phyloP scores from a whole-genome alignment of 1,284 basidiomycete genomes.

The Cryptococcus sp. region DNA sequence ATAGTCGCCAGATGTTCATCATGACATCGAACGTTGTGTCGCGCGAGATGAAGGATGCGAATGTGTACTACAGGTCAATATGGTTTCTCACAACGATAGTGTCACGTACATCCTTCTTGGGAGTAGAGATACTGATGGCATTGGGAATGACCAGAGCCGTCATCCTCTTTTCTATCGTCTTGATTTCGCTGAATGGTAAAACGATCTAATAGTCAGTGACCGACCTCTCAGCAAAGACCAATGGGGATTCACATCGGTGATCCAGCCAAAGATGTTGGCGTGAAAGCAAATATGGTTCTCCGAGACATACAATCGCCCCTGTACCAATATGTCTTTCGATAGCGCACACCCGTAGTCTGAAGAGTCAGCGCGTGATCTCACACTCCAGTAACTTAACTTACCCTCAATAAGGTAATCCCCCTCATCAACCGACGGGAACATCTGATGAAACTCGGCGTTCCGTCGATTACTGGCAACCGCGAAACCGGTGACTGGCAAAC shows the following conservation, averaged over 20 bases:
- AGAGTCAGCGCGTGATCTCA: conserved; percentile 2
- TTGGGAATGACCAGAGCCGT: conserved; percentile 98
- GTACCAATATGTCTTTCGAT: conserved; percentile 92
- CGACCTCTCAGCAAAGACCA: conserved; percentile 1
- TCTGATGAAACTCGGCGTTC: conserved; percentile 91
- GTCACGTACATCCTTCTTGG: conserved; percentile 53
- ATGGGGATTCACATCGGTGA: conserved; percentile 72
- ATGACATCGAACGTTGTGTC: conserved; percentile 97
- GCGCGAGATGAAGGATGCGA: conserved; percentile 91
- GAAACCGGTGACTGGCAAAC: conserved; percentile 82
- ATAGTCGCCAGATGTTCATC: conserved; percentile 90
- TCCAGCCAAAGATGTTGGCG: conserved; percentile 98
- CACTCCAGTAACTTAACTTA: conserved; percentile 44
- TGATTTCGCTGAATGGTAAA: conserved; percentile 87
- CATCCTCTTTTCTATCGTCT: conserved; percentile 91
- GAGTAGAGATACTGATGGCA: conserved; percentile 85
- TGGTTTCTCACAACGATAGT: neutral
- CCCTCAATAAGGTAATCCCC: conserved; percentile 98
- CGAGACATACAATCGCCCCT: conserved; percentile 93
- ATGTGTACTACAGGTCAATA: conserved; percentile 64
- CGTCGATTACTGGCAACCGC: conserved; percentile 93
- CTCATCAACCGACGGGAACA: conserved; percentile 84
- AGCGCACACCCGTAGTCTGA: conserved; percentile 95
- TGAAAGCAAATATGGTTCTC: conserved; percentile 99
- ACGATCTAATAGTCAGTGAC: conserved; percentile 59